These are phyloP conservation scores for Chaetomium fimeti DNA, from an alignment of 495 filamentous ascomycete species.

Conservation along the genomic window DNA sequence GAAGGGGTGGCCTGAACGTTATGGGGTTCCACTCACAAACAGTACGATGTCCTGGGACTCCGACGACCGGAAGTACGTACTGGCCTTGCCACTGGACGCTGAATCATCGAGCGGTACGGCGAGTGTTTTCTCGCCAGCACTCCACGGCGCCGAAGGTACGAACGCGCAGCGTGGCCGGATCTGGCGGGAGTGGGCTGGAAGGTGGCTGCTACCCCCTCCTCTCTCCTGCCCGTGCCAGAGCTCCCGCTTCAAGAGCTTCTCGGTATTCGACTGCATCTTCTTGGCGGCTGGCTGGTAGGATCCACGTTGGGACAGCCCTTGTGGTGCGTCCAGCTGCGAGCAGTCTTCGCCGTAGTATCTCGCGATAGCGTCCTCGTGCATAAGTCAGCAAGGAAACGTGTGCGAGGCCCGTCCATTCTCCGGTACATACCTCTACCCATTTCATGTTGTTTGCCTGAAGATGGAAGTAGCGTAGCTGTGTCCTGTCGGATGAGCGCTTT, in stretches of 20 bases:
- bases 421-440: conserved; percentile 23
- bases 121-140: background rate
- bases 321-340: conserved; percentile 20
- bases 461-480: conserved; percentile 34
- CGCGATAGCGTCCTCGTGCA: conserved; percentile 23
- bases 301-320: conserved; percentile 19
- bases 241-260: conserved; percentile 31
- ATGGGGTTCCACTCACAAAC: conserved; percentile 21
- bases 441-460: conserved; percentile 37
- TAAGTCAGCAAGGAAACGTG: background rate
- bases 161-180: conserved; percentile 33
- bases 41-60: conserved; percentile 27
- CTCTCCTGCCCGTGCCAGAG: conserved; percentile 34
- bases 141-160: conserved; percentile 24
- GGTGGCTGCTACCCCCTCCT: conserved; percentile 25
- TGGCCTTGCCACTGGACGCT: background rate
- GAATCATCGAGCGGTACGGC: background rate
- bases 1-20: background rate
- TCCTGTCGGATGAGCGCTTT: conserved; percentile 22
- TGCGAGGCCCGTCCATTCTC: too few species aligned
- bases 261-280: conserved; percentile 30
- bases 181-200: conserved; percentile 31
- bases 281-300: conserved; percentile 21
- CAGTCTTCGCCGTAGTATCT: conserved; percentile 31
- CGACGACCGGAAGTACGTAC: conserved; percentile 9